Percentiles rank a stretch among this genome's conserved stretches.
phyloP scores from a whole-genome alignment of 305 asterid genomes.

The Solanum hybrid region DNA sequence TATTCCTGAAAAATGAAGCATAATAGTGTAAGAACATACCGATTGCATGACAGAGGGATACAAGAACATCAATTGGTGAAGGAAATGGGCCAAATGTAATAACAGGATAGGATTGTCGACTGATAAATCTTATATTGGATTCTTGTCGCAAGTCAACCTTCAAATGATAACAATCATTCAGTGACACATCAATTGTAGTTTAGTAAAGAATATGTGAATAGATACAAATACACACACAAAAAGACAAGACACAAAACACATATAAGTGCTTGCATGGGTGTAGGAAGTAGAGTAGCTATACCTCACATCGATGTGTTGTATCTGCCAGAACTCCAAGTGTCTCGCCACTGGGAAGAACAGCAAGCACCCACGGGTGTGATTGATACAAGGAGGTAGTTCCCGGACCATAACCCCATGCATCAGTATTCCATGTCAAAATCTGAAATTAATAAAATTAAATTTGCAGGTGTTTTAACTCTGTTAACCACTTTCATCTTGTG shows the following conservation, averaged over 20 bases:
- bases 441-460: slow-evolving; percentile 14
- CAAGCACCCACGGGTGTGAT: slow-evolving; percentile 97
- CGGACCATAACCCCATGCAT: slow-evolving; percentile 91
- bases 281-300: slow-evolving; percentile 19
- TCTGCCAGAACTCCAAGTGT: slow-evolving; percentile 92
- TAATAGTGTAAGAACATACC: slow-evolving; percentile 40
- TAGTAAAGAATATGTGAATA: not conserved
- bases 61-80: slow-evolving; percentile 79
- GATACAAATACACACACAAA: not conserved
- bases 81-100: slow-evolving; percentile 90
- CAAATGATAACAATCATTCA: slow-evolving; percentile 2
- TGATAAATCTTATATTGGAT: slow-evolving; percentile 48
- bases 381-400: slow-evolving; percentile 96
- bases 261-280: not conserved
- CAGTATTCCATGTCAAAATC: slow-evolving; percentile 93
- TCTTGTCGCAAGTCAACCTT: slow-evolving; percentile 81
- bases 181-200: not conserved
- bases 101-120: slow-evolving; percentile 59
- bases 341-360: slow-evolving; percentile 78
- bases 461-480: not conserved
- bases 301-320: slow-evolving; percentile 91
- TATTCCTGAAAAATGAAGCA: not conserved
- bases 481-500: not conserved
- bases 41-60: slow-evolving; percentile 60
- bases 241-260: not conserved